Evolutionary conservation across 2,329 filamentous ascomycete genomes (phyloP).

Genomic region (Zymoseptoria pseudotritici): DNA sequence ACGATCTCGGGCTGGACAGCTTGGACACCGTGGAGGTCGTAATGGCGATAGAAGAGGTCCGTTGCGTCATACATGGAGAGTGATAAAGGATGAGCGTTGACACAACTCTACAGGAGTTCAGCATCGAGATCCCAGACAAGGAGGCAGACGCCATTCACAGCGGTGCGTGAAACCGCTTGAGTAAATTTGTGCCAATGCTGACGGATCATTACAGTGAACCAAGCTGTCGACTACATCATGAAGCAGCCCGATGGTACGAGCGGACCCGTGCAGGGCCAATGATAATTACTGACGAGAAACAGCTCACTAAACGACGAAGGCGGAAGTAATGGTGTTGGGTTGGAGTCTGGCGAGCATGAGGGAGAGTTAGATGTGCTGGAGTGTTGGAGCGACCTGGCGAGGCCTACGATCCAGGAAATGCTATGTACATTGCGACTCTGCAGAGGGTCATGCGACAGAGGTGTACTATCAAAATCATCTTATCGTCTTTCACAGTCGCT

Average conservation of each 20-base stretch:
- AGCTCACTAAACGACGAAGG: slow-evolving; percentile 23
- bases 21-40: slow-evolving; percentile 98
- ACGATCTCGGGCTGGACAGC: slow-evolving; percentile 94
- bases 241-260: slow-evolving; percentile 82
- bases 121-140: slow-evolving; percentile 98
- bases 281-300: slow-evolving; percentile 14
- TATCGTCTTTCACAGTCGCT: background rate
- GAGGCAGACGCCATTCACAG: slow-evolving; percentile 91
- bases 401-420: slow-evolving; percentile 10
- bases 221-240: slow-evolving; percentile 90
- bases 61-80: slow-evolving; percentile 28
- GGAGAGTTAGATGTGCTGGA: background rate
- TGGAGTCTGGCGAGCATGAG: background rate
- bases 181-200: slow-evolving; percentile 18
- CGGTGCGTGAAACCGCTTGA: slow-evolving; percentile 51
- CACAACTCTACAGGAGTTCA: slow-evolving; percentile 53
- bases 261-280: background rate
- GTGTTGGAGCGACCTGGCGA: slow-evolving; percentile 3
- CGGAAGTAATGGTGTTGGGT: background rate
- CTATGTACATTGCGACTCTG: slow-evolving; percentile 26
- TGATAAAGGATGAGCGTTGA: slow-evolving; percentile 43
- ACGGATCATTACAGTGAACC: slow-evolving; percentile 59
- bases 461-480: slow-evolving; percentile 24
- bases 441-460: slow-evolving; percentile 19
- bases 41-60: slow-evolving; percentile 97